Conservation (phyloP, 169 alveolate genomes). For the Perkinsus marinus region DNA sequence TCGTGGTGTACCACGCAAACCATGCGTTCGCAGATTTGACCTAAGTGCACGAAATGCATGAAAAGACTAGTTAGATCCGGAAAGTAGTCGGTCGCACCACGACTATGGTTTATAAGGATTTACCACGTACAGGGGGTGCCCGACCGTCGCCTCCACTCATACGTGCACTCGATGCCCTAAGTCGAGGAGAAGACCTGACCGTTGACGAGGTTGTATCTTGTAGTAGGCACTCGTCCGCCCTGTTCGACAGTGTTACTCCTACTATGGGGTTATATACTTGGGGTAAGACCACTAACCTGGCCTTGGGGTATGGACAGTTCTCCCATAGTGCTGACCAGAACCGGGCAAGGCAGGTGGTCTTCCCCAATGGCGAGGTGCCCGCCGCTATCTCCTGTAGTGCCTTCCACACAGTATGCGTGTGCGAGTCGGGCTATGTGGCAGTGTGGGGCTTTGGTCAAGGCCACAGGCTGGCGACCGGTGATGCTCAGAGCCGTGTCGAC, state of each 20-base stretch:
- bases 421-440: background rate
- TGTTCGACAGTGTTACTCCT: background rate
- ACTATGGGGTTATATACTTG: background rate
- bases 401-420: background rate
- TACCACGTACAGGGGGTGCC: background rate
- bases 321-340: background rate
- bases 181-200: background rate
- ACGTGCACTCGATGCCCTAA: too few relatives aligned
- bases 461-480: background rate
- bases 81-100: background rate
- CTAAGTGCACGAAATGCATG: background rate
- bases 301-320: background rate
- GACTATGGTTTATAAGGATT: background rate
- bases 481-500: background rate
- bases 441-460: background rate
- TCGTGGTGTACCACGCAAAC: background rate
- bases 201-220: background rate
- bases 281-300: background rate
- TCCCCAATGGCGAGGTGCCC: background rate
- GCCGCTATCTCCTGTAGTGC: background rate
- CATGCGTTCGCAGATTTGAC: background rate
- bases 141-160: background rate
- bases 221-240: background rate
- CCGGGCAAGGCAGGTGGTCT: background rate
- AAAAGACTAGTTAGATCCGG: background rate